Base-by-base conservation (phyloP, 2,329 filamentous ascomycete species). In the Sporothrix mexicana region DNA sequence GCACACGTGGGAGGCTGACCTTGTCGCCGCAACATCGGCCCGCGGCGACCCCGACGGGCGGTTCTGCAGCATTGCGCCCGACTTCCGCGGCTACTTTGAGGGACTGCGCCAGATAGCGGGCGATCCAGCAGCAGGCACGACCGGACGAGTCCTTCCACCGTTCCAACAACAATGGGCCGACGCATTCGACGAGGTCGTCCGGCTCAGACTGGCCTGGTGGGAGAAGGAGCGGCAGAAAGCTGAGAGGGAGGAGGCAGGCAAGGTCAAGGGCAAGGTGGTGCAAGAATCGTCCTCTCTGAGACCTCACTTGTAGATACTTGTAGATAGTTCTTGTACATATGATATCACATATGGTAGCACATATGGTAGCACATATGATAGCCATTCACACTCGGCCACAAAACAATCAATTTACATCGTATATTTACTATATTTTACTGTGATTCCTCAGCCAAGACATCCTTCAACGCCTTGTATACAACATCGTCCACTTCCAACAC, bases 41-140 rank as follows among this genome's bases (percentile, higher is more conserved):
- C 85, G 83, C 61, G 89, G 89, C 0, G 89, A 91, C 74, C 30
- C 30, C 7, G 88, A 88, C 0, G 80, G 84, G 0, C 83, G 81
- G 2, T 92, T 92, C 75, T 83, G 85, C 0, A 81, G 88, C 1
- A 79, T 92, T 10, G 87, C 85, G 73, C 90, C 90, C 0, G 85
- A 91, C 43, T 91, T 92, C 77, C 86, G 90, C 74, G 85, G 88
- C 15, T 92, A 92, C 77, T 92, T 92, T 75, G 88, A 92, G 78
- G 81, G 81, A 0, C 74, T 90, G 17, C 82, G 88, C 43, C 75
- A 73, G 20, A 75, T 90, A 30, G 85, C 87, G 1, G 87, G 87
- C 0, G 82, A 85, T 1, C 53, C 25, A 17, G 61, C 45, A 41
- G n/a, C 51, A n/a, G 69, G 66, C 41, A 66, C 61, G 2, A 30